Evolutionary conservation across 495 filamentous ascomycete species (phyloP).

Genomic region (Tuber magnatum): DNA sequence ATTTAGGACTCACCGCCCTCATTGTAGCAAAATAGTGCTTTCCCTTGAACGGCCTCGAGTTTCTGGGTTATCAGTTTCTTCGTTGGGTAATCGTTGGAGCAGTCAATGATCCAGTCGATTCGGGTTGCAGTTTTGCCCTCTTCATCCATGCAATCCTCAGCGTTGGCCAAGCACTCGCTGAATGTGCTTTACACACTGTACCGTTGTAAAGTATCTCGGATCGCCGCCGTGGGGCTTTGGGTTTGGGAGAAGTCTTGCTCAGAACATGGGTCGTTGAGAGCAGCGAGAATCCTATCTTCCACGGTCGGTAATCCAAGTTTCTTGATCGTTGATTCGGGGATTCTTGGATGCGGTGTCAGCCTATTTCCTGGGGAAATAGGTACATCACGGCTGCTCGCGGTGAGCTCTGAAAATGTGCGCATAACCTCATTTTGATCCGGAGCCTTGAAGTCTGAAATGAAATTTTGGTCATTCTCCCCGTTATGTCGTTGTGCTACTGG

Average conservation of each 20-base stretch:
- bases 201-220: constrained; percentile 44
- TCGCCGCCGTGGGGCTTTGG: constrained; percentile 41
- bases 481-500: constrained; percentile 19
- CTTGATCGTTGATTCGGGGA: constrained; percentile 32
- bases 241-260: constrained; percentile 44
- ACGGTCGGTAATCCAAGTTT: constrained; percentile 39
- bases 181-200: constrained; percentile 44
- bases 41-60: constrained; percentile 41
- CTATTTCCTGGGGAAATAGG: not conserved
- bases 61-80: constrained; percentile 33
- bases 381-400: constrained; percentile 13
- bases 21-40: constrained; percentile 44
- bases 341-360: constrained; percentile 33
- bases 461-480: constrained; percentile 3
- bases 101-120: constrained; percentile 44
- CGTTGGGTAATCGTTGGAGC: constrained; percentile 19
- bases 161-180: constrained; percentile 47
- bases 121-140: constrained; percentile 30
- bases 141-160: constrained; percentile 40
- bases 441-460: constrained; percentile 19
- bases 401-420: constrained; percentile 26
- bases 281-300: constrained; percentile 35
- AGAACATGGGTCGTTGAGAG: constrained; percentile 39
- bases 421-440: constrained; percentile 26
- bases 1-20: constrained; percentile 34